A percentile compares a stretch with the other conserved stretches of the same genome.
phyloP scores from a whole-genome alignment of 164 flowering plant genomes.

The Aristolochia contorta region DNA sequence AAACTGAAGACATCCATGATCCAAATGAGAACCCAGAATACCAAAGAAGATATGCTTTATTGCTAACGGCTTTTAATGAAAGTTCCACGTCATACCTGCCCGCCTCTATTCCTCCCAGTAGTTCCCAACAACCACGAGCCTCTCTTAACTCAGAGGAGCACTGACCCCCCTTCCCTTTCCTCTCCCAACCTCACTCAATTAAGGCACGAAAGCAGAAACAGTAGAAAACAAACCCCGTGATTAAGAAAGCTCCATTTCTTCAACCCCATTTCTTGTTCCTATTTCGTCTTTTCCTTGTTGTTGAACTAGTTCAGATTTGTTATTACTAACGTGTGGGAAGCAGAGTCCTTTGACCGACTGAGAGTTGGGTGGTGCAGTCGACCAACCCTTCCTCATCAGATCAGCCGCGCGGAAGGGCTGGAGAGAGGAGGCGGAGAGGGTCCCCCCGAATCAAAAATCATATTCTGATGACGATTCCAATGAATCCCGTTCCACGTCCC shows the following conservation, averaged over 20 bases:
- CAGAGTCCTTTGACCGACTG: slow-evolving; percentile 16
- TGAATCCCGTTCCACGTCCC: neutral
- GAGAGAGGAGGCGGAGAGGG: neutral
- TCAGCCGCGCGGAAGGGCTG: neutral
- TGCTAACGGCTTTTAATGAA: slow-evolving; percentile 29
- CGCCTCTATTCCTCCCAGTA: slow-evolving; percentile 17
- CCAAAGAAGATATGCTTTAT: neutral
- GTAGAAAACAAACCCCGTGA: neutral
- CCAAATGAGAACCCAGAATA: neutral
- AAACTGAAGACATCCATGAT: slow-evolving; percentile 1
- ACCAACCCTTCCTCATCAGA: slow-evolving; percentile 32
- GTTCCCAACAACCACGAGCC: slow-evolving; percentile 40
- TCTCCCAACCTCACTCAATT: slow-evolving; percentile 2
- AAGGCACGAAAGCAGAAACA: neutral
- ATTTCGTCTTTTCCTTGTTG: neutral
- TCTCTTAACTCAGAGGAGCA: neutral
- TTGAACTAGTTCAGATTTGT: neutral
- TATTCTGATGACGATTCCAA: neutral
- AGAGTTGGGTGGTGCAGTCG: slow-evolving; percentile 28
- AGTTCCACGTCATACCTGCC: slow-evolving; percentile 51
- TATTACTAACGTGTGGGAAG: neutral
- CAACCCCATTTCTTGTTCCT: neutral
- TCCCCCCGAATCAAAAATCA: no score
- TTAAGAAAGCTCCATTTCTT: neutral
- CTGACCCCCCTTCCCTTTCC: slow-evolving; percentile 3